phyloP scores from a whole-genome alignment of 257 asterid genomes.

The Mitragyna speciosa region DNA sequence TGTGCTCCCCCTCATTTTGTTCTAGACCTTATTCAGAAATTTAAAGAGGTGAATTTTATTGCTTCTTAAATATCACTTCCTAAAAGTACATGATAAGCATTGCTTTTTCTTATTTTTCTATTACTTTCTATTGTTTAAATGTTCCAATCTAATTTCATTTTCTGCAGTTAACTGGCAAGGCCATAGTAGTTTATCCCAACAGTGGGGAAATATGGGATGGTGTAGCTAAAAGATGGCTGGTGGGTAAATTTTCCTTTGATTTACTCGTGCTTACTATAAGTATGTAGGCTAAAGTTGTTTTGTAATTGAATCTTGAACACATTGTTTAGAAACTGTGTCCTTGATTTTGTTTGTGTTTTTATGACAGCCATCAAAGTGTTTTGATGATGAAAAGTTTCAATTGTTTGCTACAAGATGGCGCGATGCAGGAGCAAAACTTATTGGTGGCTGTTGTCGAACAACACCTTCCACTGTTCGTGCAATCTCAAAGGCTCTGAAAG shows the following conservation, averaged over 20 bases:
- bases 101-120: background rate
- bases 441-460: constrained; percentile 85
- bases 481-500: constrained; percentile 60
- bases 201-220: constrained; percentile 85
- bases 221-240: constrained; percentile 71
- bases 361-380: constrained; percentile 65
- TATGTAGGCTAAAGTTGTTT: background rate
- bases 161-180: constrained; percentile 62
- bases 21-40: constrained; percentile 55
- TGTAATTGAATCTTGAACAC: background rate
- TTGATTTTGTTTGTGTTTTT: background rate
- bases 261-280: background rate
- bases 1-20: constrained; percentile 87
- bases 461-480: constrained; percentile 57
- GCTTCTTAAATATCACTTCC: background rate
- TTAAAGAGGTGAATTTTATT: constrained; percentile 49
- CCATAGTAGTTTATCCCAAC: constrained; percentile 73
- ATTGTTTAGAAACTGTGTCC: background rate
- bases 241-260: constrained; percentile 23
- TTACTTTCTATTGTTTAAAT: background rate
- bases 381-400: constrained; percentile 64
- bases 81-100: background rate
- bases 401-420: constrained; percentile 57
- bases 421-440: constrained; percentile 73
- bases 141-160: background rate